Evolutionary conservation across 345 rosid genomes (phyloP).

Genomic region (Dimocarpus longan): DNA sequence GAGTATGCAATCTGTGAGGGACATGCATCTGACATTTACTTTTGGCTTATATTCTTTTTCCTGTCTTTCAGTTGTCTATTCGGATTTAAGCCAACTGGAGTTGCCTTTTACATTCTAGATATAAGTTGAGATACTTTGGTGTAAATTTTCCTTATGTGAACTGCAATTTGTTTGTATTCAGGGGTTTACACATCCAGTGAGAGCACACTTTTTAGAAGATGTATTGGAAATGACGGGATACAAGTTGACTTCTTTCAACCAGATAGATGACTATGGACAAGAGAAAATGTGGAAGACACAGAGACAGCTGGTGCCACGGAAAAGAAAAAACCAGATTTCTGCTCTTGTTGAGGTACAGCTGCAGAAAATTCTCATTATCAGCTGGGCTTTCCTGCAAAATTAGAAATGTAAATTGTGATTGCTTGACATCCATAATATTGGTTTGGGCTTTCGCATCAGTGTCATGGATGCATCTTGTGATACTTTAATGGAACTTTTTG

Average conservation of each 20-base stretch:
- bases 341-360: slow-evolving; percentile 87
- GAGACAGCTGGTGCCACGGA: slow-evolving; percentile 81
- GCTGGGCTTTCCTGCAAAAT: not conserved
- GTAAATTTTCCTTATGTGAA: not conserved
- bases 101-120: not conserved
- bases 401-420: slow-evolving; percentile 3
- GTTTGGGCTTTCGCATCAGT: not conserved
- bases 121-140: not conserved
- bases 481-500: not conserved
- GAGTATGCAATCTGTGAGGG: not conserved
- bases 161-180: slow-evolving; percentile 32
- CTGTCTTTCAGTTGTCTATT: slow-evolving; percentile 10
- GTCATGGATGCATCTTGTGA: slow-evolving; percentile 13
- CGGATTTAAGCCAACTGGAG: not conserved
- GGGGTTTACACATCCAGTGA: slow-evolving; percentile 95
- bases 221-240: slow-evolving; percentile 86
- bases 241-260: slow-evolving; percentile 86
- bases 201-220: slow-evolving; percentile 84
- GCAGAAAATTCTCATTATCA: not conserved
- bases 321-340: slow-evolving; percentile 91
- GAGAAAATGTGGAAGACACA: slow-evolving; percentile 97
- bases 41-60: not conserved
- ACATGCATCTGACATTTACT: not conserved
- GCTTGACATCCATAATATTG: not conserved
- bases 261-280: slow-evolving; percentile 99